Evolutionary conservation across 805 yeast species (phyloP), one percentile per base, ranked within the genome.

Genomic region (Yamadazyma paraphyllophila): DNA sequence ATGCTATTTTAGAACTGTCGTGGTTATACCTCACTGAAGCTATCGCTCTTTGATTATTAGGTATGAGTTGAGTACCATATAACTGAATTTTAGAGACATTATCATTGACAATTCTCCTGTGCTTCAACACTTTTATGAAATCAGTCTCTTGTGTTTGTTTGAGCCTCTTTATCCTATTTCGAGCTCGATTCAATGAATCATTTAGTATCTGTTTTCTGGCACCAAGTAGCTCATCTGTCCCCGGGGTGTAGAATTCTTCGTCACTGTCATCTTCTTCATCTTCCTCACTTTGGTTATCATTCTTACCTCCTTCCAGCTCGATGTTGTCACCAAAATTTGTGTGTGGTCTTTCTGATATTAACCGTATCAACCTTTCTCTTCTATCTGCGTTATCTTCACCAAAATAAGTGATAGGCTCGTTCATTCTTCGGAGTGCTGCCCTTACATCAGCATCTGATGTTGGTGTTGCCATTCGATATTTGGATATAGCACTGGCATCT

Each of bases 201-300:
- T 63, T 48, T 0, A 89, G 76, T 0, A 91, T 69, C 2, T 52
- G 48, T 31, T 65, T 60, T 42, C 98, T 72, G 0, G 80, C 74
- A 1, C 71, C 65, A 7, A 74, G 64, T 8, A 91, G 62, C 5
- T 71, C 77, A 3, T 65, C 67, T 0, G 77, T 63, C 0, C 95
- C 96, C 0, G 95, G 96, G 0, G 96, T 89, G 57, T 81, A 89
- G 57, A 85, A 90, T 48, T 89, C 96, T 1, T 65, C 74, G 1
- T 63, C 76, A 6, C 60, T 70, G 1, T 55, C 65, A 3, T 51
- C 55, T n/a, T 45, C 56, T 32, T 45, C 54, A 15, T 49, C 56
- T 7, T 36, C 47, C 25, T 51, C 54, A 14, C 57, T 56, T 20
- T 36, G 32, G 6, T 2, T 8, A 46, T 87, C 95, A 42, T 83